These are phyloP conservation scores for Diospyros kaki DNA, from an alignment of 148 eudicot genomes.

Conservation along the genomic window DNA sequence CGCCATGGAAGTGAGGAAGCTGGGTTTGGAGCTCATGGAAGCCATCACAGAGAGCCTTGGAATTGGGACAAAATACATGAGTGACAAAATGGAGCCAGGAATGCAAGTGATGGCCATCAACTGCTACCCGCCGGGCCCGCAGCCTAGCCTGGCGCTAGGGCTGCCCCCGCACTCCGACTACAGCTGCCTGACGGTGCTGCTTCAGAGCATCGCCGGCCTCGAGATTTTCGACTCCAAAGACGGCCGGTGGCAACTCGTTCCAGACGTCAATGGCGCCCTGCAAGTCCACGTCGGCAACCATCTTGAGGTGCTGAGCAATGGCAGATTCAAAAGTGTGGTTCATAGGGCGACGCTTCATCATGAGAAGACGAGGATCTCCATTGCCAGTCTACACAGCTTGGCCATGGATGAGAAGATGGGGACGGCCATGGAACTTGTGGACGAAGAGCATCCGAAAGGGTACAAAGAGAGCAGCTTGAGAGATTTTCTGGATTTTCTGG, in stretches of 20 bases:
- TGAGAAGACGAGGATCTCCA: constrained; percentile 44
- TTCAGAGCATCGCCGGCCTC: constrained; percentile 41
- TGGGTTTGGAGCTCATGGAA: constrained; percentile 29
- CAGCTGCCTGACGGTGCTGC: constrained; percentile 44
- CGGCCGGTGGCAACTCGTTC: constrained; percentile 36
- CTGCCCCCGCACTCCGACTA: constrained; percentile 66
- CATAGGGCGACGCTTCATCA: constrained; percentile 43
- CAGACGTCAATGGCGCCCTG: constrained; percentile 35
- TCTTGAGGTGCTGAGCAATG: constrained; percentile 61
- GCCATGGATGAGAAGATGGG: constrained; percentile 53
- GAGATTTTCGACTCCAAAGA: constrained; percentile 38
- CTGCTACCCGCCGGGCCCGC: constrained; percentile 57
- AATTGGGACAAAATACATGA: constrained; percentile 26
- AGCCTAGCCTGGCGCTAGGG: constrained; percentile 45
- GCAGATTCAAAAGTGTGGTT: constrained; percentile 50
- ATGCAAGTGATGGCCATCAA: constrained; percentile 55
- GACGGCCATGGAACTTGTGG: constrained; percentile 42
- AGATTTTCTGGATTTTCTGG: constrained; percentile 53
- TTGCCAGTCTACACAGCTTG: constrained; percentile 60
- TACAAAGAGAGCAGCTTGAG: constrained; percentile 48
- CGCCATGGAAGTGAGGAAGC: constrained; percentile 23
- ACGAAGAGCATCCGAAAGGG: constrained; percentile 30
- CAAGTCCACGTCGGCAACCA: constrained; percentile 58
- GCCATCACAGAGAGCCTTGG: constrained; percentile 56
- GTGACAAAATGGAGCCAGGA: constrained; percentile 31